These are phyloP conservation scores for Ophiostoma ips DNA, from an alignment of 2,329 filamentous ascomycete genomes.

Conservation along the genomic window DNA sequence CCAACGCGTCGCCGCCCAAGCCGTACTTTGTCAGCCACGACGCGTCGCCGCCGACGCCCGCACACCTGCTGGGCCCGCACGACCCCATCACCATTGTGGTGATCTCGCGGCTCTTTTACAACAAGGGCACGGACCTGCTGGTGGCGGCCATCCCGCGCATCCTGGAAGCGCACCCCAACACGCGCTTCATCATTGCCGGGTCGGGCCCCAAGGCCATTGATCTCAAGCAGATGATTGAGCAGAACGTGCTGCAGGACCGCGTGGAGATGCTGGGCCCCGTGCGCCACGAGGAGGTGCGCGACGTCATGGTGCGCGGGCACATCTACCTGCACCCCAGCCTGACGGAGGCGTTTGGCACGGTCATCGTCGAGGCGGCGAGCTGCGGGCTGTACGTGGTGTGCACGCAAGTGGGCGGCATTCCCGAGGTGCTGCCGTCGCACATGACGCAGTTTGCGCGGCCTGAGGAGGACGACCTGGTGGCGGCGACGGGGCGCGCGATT, in stretches of 20 bases:
- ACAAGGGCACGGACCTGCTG: conserved; percentile 95
- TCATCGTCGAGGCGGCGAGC: conserved; percentile 91
- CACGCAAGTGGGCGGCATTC: conserved; percentile 91
- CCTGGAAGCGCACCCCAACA: conserved; percentile 76
- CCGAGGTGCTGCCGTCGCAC: conserved; percentile 84
- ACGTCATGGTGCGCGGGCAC: conserved; percentile 94
- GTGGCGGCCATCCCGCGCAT: conserved; percentile 92
- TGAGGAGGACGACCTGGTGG: conserved; percentile 87
- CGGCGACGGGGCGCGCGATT: conserved; percentile 80
- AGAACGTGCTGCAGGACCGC: conserved; percentile 82
- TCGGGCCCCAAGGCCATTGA: conserved; percentile 95
- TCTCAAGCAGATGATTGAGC: conserved; percentile 94
- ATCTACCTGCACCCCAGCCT: conserved; percentile 92
- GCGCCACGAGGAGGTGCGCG: conserved; percentile 88
- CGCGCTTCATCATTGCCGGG: conserved; percentile 91
- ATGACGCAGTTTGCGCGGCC: conserved; percentile 98
- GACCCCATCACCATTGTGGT: conserved; percentile 94
- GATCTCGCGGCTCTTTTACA: conserved; percentile 94
- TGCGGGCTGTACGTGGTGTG: conserved; percentile 95
- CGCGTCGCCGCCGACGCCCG: conserved; percentile 29
- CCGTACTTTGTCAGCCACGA: conserved; percentile 21
- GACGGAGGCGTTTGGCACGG: conserved; percentile 94
- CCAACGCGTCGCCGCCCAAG: conserved; percentile 8
- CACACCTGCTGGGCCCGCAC: conserved; percentile 60
- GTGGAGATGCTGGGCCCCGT: conserved; percentile 87